Evolutionary conservation across 441 rosid species (phyloP), one percentile per base, ranked within the genome.

Genomic region (Breynia disticha): DNA sequence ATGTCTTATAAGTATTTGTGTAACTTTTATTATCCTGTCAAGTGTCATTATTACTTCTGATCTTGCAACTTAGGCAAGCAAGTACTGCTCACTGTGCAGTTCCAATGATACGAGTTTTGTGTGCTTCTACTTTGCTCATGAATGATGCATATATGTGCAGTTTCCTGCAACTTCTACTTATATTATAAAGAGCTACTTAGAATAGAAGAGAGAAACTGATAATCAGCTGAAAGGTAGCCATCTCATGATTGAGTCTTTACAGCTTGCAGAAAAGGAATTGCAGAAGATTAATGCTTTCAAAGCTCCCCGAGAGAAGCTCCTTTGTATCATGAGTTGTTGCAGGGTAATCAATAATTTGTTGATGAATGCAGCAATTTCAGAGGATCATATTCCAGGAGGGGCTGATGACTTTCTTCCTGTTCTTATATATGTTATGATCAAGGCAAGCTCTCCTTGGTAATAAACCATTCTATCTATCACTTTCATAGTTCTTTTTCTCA

Each of bases 381-480:
- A 72, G 61, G 65, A 80, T 54, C 65, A 54, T 60, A 71, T 59
- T n/a, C 59, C 61, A 11, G 79, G 70, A 42, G 83, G 83, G 53
- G 82, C 86, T 22, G 78, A 76, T 70, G 78, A 74, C 67, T 74
- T 79, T 24, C 83, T 80, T 61, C 90, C 83, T 1, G 80, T 79
- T 65, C 79, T 83, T 53, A 69, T 72, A 57, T 74, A 73, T 64
- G 72, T 77, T 62, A 71, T 71, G 39, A 71, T 81, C 72, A 79
- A 78, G 89, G 95, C 79, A 81, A 75, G 77, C 66, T 69, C 76
- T 75, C 67, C 76, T 74, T 67, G 84, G 82, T 78, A 78, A 74
- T 66, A 69, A 67, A 63, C 61, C 61, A 32, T 72, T 71, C 70
- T 49, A 65, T 58, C 56, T 54, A 32, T 65, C 51, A 51, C 20